A percentile compares a stretch with the other conserved stretches of the same genome.
Evolutionary conservation across 495 filamentous ascomycete genomes (phyloP).

Genomic region (Daldinia vernicosa): DNA sequence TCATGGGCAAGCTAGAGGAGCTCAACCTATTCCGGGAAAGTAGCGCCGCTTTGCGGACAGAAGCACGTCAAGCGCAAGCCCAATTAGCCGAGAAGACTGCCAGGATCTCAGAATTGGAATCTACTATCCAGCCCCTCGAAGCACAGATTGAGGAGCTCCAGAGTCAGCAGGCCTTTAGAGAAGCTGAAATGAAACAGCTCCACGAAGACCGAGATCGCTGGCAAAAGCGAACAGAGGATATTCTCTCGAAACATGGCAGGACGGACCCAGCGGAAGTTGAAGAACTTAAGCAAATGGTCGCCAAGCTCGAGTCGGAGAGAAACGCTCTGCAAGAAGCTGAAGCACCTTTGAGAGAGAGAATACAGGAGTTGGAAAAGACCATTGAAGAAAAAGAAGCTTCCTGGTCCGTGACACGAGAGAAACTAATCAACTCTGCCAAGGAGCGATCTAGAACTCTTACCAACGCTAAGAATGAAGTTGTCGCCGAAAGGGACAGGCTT

Average conservation of each 20-base stretch:
- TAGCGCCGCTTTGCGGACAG: conserved; percentile 84
- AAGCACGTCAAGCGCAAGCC: conserved; percentile 78
- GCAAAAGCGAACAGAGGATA: conserved; percentile 92
- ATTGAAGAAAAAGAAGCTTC: conserved; percentile 55
- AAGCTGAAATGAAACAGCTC: conserved; percentile 84
- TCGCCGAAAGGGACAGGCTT: conserved; percentile 50
- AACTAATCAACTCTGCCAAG: conserved; percentile 60
- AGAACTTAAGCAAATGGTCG: conserved; percentile 73
- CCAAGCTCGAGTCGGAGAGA: conserved; percentile 73
- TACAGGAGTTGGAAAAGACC: conserved; percentile 54
- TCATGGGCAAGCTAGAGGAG: conserved; percentile 93
- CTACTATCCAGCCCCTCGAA: conserved; percentile 83
- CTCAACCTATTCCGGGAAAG: conserved; percentile 95
- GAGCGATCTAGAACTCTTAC: conserved; percentile 53
- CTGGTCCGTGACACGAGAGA: conserved; percentile 54
- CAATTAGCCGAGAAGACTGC: conserved; percentile 76
- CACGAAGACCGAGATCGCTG: conserved; percentile 89
- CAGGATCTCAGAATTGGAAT: conserved; percentile 76
- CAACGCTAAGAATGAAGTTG: conserved; percentile 53
- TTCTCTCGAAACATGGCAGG: conserved; percentile 94
- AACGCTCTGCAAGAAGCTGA: conserved; percentile 70
- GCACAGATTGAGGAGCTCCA: conserved; percentile 80
- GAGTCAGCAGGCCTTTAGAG: conserved; percentile 76
- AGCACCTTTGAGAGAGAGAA: conserved; percentile 64
- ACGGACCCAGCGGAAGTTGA: conserved; percentile 93